These are phyloP conservation scores for Fremontodendron californicum DNA, from an alignment of 345 rosid genomes.

Conservation along the genomic window DNA sequence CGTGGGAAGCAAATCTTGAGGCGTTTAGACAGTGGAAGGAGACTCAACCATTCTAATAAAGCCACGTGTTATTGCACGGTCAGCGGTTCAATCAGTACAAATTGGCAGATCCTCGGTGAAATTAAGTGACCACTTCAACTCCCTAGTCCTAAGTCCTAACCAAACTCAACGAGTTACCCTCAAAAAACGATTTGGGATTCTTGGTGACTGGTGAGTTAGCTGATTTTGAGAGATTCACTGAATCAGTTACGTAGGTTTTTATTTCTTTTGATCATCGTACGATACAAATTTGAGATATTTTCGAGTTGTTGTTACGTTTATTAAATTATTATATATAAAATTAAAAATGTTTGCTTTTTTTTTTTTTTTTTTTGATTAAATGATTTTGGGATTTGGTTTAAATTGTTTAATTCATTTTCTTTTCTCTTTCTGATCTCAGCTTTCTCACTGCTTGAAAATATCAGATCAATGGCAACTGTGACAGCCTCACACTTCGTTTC, in stretches of 20 bases:
- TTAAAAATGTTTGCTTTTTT: background rate
- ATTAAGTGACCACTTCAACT: background rate
- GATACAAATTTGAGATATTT: background rate
- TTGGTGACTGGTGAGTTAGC: background rate
- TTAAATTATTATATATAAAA: no score
- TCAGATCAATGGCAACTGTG: constrained; percentile 42
- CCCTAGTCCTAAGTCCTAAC: background rate
- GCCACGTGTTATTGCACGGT: constrained; percentile 21
- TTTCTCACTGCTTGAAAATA: background rate
- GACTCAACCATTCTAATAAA: background rate
- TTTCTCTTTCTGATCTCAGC: background rate
- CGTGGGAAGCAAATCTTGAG: constrained; percentile 2
- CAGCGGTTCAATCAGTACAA: constrained; percentile 1
- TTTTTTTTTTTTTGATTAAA: no score
- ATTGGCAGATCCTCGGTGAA: background rate
- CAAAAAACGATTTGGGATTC: background rate
- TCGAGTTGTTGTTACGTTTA: background rate
- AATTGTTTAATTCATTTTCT: background rate
- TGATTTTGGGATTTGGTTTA: background rate
- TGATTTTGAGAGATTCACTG: constrained; percentile 12
- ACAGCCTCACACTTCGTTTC: constrained; percentile 45
- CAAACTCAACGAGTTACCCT: background rate
- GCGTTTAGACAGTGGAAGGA: background rate
- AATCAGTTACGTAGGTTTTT: background rate
- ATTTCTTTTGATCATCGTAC: background rate